Evolutionary conservation across 495 filamentous ascomycete species (phyloP), one percentile per base, ranked within the genome.

Genomic region (Penicillium atrosanguineum): DNA sequence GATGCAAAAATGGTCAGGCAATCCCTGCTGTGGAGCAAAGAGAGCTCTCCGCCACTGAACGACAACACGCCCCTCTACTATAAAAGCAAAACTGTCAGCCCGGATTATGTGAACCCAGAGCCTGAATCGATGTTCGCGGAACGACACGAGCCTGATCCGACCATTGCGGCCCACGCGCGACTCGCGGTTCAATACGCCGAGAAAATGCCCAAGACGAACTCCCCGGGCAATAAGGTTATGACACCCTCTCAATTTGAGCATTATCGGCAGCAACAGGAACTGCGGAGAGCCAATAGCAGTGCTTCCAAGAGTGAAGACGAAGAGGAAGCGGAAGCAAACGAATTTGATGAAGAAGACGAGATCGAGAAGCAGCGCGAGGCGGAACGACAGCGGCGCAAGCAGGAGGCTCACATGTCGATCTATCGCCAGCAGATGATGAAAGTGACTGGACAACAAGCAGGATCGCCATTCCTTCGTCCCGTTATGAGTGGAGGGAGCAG

Each of bases 391-490:
- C 81, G 93, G 53, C 80, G 84, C 52, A 95, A 93, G 72, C 91
- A 96, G 61, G 90, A 96, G 64, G 93, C 92, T 9, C 90, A 95
- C 67, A 80, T 96, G 67, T 78, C 90, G 12, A 85, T 97, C 7
- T 95, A 96, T 65, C 83, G 94, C 43, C 93, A 97, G 65, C 87
- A 93, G 67, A 95, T 97, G 91, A 95, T 91, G 89, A 96, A 96
- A 64, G 87, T 95, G 18, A 95, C 90, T 7, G 92, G 92, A 44
- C 89, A 90, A 59, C 68, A 76, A 48, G 79, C 78, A 44, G 62
- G 77, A 1, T 78, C 69, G 56, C 67, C 68, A 18, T 60, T 63
- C 7, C 64, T 74, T 9, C 74, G 72, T 20, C 72, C 76, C 29
- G 65, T 65, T 23, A 59, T 70, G 61, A 73, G 70, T 42, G 69